A percentile compares a stretch with the other conserved stretches of the same genome.
Conservation (phyloP, 2,329 filamentous ascomycete species). For the Xylaria sp. region DNA sequence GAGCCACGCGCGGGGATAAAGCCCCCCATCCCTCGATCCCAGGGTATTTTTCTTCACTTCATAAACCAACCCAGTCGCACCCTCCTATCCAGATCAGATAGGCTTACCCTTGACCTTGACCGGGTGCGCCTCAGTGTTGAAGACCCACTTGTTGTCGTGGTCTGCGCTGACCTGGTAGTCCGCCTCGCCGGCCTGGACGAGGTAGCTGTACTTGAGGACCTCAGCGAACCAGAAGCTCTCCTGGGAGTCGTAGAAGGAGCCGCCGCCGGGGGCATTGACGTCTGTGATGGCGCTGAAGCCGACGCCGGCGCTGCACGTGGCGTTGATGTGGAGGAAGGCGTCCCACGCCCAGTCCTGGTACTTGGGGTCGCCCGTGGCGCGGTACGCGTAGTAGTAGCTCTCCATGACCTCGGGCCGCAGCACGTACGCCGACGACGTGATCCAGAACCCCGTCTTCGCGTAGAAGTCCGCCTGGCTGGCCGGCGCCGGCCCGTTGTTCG, state of each 20-base stretch:
- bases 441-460: constrained; percentile 76
- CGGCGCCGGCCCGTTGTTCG: constrained; percentile 57
- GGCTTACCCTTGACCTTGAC: constrained; percentile 46
- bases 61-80: background rate
- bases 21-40: background rate
- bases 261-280: constrained; percentile 73
- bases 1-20: background rate
- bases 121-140: constrained; percentile 60
- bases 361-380: constrained; percentile 77
- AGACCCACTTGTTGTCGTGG: constrained; percentile 62
- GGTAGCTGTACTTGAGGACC: constrained; percentile 84
- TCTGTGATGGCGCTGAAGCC: constrained; percentile 75
- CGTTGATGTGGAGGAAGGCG: constrained; percentile 75
- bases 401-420: constrained; percentile 86
- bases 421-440: constrained; percentile 69
- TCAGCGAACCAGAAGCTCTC: constrained; percentile 92
- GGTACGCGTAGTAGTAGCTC: constrained; percentile 87
- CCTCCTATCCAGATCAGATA: constrained; percentile 35
- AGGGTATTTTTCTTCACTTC: constrained; percentile 19
- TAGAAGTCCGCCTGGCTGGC: constrained; percentile 68
- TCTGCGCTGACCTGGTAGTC: constrained; percentile 61
- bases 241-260: constrained; percentile 74
- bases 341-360: constrained; percentile 90
- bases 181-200: constrained; percentile 74
- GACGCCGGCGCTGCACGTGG: constrained; percentile 69